Conservation (phyloP, 768 basidiomycete species). For the Tephrocybe sp. region DNA sequence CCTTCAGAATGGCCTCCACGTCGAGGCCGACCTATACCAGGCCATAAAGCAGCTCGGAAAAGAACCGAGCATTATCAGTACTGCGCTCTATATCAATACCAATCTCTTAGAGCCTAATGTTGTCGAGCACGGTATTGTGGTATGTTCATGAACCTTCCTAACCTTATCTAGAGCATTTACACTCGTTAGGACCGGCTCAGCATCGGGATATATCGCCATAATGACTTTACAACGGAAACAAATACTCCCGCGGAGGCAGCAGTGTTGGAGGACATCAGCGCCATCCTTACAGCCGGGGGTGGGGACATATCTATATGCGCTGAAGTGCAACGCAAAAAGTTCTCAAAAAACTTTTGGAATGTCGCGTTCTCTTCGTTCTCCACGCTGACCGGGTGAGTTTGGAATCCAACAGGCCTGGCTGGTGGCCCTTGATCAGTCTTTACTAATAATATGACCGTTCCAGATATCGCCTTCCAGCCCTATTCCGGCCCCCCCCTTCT, state of each 20-base stretch:
- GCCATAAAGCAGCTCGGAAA: conserved; percentile 41
- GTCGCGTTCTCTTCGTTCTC: conserved; percentile 52
- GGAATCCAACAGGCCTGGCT: too few relatives aligned
- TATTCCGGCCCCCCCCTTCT: conserved; percentile 48
- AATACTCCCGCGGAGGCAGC: conserved; percentile 44
- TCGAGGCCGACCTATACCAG: conserved; percentile 65
- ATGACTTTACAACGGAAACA: conserved; percentile 34
- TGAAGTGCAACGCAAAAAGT: conserved; percentile 65
- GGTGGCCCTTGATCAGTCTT: not conserved
- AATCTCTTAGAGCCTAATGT: conserved; percentile 47
- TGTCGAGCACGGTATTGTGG: conserved; percentile 53
- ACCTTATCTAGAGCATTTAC: not conserved
- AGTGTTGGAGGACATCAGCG: conserved; percentile 45
- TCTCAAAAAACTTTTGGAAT: conserved; percentile 67
- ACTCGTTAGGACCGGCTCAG: conserved; percentile 44
- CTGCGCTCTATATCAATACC: conserved; percentile 54
- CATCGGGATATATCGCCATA: conserved; percentile 55
- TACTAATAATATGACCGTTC: not conserved
- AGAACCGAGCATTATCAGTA: conserved; percentile 53
- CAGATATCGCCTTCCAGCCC: conserved; percentile 45
- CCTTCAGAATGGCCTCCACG: conserved; percentile 71
- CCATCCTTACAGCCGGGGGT: conserved; percentile 49
- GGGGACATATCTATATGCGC: conserved; percentile 44
- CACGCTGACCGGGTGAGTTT: conserved; percentile 44
- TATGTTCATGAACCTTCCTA: conserved; percentile 28